Conservation (phyloP, 306 rosid species). For the Echinosophora koreensis region DNA sequence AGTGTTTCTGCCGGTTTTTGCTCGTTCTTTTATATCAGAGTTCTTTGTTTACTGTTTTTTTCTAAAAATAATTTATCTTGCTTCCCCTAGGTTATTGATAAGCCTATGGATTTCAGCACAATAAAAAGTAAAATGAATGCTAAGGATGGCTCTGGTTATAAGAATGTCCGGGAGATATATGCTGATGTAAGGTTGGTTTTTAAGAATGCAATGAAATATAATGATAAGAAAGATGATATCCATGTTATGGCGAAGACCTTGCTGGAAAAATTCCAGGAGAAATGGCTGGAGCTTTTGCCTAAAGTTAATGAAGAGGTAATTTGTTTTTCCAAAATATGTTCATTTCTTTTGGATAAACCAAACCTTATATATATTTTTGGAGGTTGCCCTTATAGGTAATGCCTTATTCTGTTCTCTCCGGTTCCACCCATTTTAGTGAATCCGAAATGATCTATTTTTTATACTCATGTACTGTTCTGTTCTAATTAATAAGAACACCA, state of each 20-base stretch:
- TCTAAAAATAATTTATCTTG: constrained; percentile 38
- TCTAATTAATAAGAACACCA: no score
- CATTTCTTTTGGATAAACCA: constrained; percentile 22
- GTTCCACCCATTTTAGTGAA: no score
- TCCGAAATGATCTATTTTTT: no score
- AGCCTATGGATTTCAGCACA: constrained; percentile 89
- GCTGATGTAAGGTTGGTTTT: constrained; percentile 81
- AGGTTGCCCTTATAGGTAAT: neutral
- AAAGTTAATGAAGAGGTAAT: constrained; percentile 75
- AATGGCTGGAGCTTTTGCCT: constrained; percentile 81
- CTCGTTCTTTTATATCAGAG: constrained; percentile 4
- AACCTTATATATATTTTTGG: constrained; percentile 10
- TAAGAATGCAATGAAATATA: constrained; percentile 84
- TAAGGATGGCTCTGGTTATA: constrained; percentile 79
- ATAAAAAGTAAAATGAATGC: constrained; percentile 78
- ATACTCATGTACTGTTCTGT: no score
- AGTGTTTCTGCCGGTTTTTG: neutral
- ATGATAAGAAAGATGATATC: constrained; percentile 63
- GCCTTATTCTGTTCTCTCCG: no score
- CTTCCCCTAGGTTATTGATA: constrained; percentile 66
- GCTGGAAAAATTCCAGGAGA: constrained; percentile 74
- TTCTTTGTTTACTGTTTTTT: neutral
- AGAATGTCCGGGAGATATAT: constrained; percentile 73
- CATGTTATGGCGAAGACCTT: constrained; percentile 83
- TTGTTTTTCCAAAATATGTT: constrained; percentile 29